These are phyloP conservation scores for Immersiporthe knoxdaviesiana DNA, from an alignment of 2,329 filamentous ascomycete genomes.

Conservation along the genomic window DNA sequence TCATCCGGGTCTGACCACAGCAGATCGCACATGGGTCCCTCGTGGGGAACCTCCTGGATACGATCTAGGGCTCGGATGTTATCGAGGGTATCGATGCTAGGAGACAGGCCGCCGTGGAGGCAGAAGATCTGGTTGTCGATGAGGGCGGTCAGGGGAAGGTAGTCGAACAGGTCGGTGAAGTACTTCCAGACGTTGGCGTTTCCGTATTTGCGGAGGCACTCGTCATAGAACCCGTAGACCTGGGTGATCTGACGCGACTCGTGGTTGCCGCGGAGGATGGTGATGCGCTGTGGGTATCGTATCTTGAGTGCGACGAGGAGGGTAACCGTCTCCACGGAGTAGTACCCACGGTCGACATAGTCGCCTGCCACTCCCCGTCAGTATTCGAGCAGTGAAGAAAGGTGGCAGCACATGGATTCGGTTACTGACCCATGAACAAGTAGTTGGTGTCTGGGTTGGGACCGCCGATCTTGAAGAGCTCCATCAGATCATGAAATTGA, in stretches of 20 bases:
- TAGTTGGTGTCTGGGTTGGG: slow-evolving; percentile 99
- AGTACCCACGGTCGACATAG: slow-evolving; percentile 98
- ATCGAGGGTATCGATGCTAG: slow-evolving; percentile 93
- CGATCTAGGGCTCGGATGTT: slow-evolving; percentile 95
- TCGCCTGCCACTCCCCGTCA: slow-evolving; percentile 64
- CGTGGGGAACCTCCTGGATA: slow-evolving; percentile 97
- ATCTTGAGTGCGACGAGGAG: slow-evolving; percentile 97
- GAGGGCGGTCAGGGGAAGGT: slow-evolving; percentile 92
- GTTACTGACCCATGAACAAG: slow-evolving; percentile 87
- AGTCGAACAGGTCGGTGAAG: slow-evolving; percentile 98
- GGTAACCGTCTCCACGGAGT: slow-evolving; percentile 97
- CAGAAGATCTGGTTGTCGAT: slow-evolving; percentile 99
- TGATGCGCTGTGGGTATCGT: slow-evolving; percentile 96
- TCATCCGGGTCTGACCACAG: slow-evolving; percentile 99
- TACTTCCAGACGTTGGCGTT: slow-evolving; percentile 99
- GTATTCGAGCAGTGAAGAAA: slow-evolving; percentile 13
- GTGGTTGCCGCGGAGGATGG: slow-evolving; percentile 97
- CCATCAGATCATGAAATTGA: slow-evolving; percentile 99
- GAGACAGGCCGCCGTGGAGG: slow-evolving; percentile 92
- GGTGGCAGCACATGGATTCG: slow-evolving; percentile 5
- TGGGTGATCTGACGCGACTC: slow-evolving; percentile 99
- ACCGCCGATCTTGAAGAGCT: slow-evolving; percentile 98
- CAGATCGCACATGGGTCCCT: slow-evolving; percentile 97
- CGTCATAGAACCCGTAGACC: slow-evolving; percentile 99
- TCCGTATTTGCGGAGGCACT: slow-evolving; percentile 97